Percentiles rank a stretch among this genome's conserved stretches.
These are phyloP conservation scores for Zygoascus meyerae DNA, from an alignment of 1,139 yeast genomes.

Conservation along the genomic window DNA sequence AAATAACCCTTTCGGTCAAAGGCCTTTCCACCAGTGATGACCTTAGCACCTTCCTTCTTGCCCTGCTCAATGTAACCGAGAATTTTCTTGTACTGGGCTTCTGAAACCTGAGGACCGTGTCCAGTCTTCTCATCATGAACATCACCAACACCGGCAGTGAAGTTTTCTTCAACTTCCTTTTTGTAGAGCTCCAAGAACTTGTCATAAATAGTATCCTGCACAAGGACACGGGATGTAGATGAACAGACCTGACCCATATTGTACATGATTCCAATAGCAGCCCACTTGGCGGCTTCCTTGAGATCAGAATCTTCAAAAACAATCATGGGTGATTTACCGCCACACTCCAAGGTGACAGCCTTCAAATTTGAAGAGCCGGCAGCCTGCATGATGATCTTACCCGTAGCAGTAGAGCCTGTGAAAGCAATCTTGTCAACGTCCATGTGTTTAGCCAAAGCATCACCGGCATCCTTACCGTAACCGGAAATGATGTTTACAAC, in stretches of 20 bases:
- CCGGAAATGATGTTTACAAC: conserved; percentile 74
- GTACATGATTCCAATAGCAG: conserved; percentile 58
- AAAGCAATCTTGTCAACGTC: conserved; percentile 72
- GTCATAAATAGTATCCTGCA: conserved; percentile 71
- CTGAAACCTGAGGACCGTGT: conserved; percentile 88
- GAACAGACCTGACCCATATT: conserved; percentile 85
- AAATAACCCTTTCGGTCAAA: conserved; percentile 63
- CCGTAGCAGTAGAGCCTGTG: conserved; percentile 79
- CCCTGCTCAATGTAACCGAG: conserved; percentile 62
- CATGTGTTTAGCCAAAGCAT: conserved; percentile 63
- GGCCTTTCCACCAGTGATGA: conserved; percentile 52
- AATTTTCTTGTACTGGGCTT: conserved; percentile 71
- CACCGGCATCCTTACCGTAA: conserved; percentile 67
- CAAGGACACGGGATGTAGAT: conserved; percentile 75
- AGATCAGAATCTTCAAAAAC: conserved; percentile 68
- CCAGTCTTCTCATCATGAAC: conserved; percentile 66
- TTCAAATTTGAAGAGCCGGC: conserved; percentile 75
- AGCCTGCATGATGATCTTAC: conserved; percentile 63
- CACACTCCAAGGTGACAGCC: conserved; percentile 75
- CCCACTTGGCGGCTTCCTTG: conserved; percentile 51
- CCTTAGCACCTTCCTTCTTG: conserved; percentile 63
- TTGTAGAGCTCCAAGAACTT: conserved; percentile 51
- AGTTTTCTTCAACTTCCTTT: conserved; percentile 57
- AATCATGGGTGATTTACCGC: conserved; percentile 80
- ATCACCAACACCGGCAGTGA: conserved; percentile 59